phyloP scores from a whole-genome alignment of 345 rosid genomes.

The Aurinia saxatilis region DNA sequence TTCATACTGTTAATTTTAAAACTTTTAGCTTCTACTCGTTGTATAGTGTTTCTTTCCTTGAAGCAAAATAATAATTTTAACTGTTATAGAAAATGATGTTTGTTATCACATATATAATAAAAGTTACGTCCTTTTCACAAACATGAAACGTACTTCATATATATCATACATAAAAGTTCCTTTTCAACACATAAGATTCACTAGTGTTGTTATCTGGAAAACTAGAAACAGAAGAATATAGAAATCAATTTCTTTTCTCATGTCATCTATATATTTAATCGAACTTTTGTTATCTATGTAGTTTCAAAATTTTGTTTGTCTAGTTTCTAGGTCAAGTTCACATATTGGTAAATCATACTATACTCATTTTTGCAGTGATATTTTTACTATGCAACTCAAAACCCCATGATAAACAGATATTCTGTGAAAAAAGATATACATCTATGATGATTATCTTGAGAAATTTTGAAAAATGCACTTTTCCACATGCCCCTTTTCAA shows the following conservation, averaged over 20 bases:
- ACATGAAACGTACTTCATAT: too few relatives aligned
- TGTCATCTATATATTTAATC: too few relatives aligned
- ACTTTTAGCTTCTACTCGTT: neutral
- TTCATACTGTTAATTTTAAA: conserved; percentile 43
- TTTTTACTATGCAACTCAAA: neutral
- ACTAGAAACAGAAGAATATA: too few relatives aligned
- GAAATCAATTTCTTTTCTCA: too few relatives aligned
- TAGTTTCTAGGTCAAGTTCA: conserved; percentile 5
- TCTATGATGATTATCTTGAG: neutral
- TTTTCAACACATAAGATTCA: neutral
- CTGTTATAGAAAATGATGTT: neutral
- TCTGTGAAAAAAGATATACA: neutral
- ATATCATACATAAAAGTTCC: neutral
- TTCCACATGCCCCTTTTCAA: too few relatives aligned
- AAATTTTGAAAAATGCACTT: too few relatives aligned
- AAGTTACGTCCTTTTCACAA: too few relatives aligned
- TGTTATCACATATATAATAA: neutral
- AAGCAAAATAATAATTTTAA: too few relatives aligned
- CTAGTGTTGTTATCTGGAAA: too few relatives aligned
- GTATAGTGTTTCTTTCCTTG: neutral
- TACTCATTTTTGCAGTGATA: neutral
- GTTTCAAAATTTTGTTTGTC: neutral
- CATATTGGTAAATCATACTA: neutral
- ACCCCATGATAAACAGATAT: neutral
- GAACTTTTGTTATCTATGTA: too few relatives aligned